Evolutionary conservation across 1,284 basidiomycete species (phyloP).

Genomic region (Boletus semigastroideus): DNA sequence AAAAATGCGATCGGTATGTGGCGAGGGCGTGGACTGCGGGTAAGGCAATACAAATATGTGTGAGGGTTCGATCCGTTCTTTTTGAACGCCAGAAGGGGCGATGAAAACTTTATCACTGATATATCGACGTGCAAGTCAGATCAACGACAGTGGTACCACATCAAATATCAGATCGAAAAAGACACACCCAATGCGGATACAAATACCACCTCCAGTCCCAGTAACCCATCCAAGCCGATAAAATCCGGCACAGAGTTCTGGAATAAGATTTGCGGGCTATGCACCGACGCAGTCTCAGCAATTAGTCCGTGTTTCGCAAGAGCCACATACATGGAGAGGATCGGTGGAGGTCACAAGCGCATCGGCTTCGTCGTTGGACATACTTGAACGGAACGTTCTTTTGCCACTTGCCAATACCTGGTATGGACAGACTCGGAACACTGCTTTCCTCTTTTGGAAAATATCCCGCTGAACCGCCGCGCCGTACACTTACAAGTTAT

Average conservation of each 20-base stretch:
- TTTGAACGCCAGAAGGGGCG: constrained; percentile 86
- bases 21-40: constrained; percentile 60
- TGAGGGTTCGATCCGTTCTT: constrained; percentile 75
- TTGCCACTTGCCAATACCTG: too few relatives aligned
- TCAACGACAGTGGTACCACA: neutral
- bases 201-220: constrained; percentile 65
- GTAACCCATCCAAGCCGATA: constrained; percentile 66
- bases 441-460: too few relatives aligned
- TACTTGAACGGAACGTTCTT: constrained; percentile 3
- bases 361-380: constrained; percentile 21
- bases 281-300: neutral
- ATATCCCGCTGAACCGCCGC: too few relatives aligned
- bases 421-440: too few relatives aligned
- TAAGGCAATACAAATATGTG: constrained; percentile 88
- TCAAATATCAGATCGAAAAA: neutral
- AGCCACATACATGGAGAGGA: constrained; percentile 47
- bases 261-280: constrained; percentile 82
- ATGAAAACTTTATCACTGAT: constrained; percentile 77
- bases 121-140: neutral
- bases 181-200: constrained; percentile 65
- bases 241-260: constrained; percentile 67
- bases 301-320: neutral
- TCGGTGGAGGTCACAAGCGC: constrained; percentile 35
- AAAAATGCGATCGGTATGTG: constrained; percentile 68
- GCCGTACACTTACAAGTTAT: too few relatives aligned